Evolutionary conservation across 345 rosid genomes (phyloP).

Genomic region (Linum usitatissimum): DNA sequence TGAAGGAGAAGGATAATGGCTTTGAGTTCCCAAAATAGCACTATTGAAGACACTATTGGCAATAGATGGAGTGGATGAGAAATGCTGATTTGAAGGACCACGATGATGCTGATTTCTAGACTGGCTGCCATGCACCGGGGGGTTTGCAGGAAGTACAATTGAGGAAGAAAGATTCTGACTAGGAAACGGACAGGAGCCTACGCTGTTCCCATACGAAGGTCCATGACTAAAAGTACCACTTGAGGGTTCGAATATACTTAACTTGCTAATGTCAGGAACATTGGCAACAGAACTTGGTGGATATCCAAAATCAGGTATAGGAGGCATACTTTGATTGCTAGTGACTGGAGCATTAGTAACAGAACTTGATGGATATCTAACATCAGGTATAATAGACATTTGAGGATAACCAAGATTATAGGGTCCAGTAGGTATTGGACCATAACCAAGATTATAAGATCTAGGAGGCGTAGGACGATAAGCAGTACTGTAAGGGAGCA

Average conservation of each 20-base stretch:
- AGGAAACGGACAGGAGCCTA: constrained; percentile 23
- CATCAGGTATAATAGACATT: constrained; percentile 21
- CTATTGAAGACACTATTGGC: constrained; percentile 19
- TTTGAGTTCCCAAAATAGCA: constrained; percentile 11
- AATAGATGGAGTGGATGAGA: constrained; percentile 17
- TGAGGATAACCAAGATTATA: constrained; percentile 30
- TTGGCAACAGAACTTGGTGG: constrained; percentile 14
- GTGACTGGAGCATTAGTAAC: constrained; percentile 32
- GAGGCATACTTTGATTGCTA: constrained; percentile 31
- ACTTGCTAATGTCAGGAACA: constrained; percentile 42
- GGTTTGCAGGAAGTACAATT: constrained; percentile 24
- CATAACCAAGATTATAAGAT: constrained; percentile 26
- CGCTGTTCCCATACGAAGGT: constrained; percentile 27
- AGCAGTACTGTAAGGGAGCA: constrained; percentile 15
- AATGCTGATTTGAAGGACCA: constrained; percentile 23
- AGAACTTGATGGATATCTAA: constrained; percentile 8
- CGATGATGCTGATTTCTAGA: constrained; percentile 17
- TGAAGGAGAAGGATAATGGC: background rate
- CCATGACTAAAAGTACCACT: constrained; percentile 27
- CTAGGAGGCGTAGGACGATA: background rate
- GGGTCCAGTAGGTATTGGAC: constrained; percentile 31
- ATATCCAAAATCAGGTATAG: constrained; percentile 4
- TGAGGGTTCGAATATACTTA: constrained; percentile 32
- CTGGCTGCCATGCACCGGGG: constrained; percentile 15
- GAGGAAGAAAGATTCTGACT: constrained; percentile 19